Percentiles rank a stretch among this genome's conserved stretches.
phyloP scores from a whole-genome alignment of 1,139 yeast species.

The Suhomyces bokatorum region DNA sequence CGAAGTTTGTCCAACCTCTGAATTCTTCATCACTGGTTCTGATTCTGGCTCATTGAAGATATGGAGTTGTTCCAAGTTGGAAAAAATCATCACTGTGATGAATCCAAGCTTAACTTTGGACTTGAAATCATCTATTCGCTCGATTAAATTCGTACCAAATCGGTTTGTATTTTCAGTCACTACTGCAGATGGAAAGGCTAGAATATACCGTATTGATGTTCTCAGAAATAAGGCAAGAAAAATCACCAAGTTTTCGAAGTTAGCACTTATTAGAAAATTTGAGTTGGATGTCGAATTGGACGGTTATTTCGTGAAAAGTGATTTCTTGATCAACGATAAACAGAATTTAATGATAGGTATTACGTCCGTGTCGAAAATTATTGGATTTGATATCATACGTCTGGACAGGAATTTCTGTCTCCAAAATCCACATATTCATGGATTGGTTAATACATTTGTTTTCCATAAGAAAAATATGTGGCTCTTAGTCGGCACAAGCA shows the following conservation, averaged over 20 bases:
- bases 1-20: slow-evolving; percentile 59
- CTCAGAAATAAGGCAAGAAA: slow-evolving; percentile 36
- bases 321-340: slow-evolving; percentile 31
- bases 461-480: slow-evolving; percentile 56
- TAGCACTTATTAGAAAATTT: slow-evolving; percentile 48
- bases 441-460: slow-evolving; percentile 60
- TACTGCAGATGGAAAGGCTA: slow-evolving; percentile 62
- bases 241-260: slow-evolving; percentile 32
- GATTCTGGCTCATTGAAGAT: slow-evolving; percentile 68
- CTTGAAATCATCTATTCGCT: slow-evolving; percentile 48
- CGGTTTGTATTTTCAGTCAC: slow-evolving; percentile 70
- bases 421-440: slow-evolving; percentile 63
- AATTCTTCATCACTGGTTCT: slow-evolving; percentile 76
- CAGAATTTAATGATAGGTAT: slow-evolving; percentile 41
- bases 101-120: slow-evolving; percentile 51
- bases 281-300: slow-evolving; percentile 30
- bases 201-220: slow-evolving; percentile 58
- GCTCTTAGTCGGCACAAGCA: slow-evolving; percentile 72
- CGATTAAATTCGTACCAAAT: slow-evolving; percentile 54
- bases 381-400: slow-evolving; percentile 59
- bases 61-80: slow-evolving; percentile 76
- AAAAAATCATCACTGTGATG: slow-evolving; percentile 61
- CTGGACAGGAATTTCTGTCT: slow-evolving; percentile 49
- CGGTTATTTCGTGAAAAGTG: slow-evolving; percentile 48
- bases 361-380: slow-evolving; percentile 55